A percentile compares a stretch with the other conserved stretches of the same genome.
Conservation (phyloP, 2,329 filamentous ascomycete genomes). For the Gliomastix tumulicola region DNA sequence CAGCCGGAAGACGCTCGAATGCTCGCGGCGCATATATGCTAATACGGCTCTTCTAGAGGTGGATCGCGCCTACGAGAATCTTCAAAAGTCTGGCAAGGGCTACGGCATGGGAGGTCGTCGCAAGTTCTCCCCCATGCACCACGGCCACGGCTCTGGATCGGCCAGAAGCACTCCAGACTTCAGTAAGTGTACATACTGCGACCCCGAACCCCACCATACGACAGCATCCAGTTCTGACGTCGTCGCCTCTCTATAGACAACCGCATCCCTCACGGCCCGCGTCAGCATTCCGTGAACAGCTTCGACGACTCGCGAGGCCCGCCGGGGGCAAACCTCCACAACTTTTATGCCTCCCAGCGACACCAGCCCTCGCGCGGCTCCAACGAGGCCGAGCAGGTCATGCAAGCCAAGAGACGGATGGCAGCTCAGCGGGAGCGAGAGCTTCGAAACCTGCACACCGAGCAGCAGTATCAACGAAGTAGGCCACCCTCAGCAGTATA, state of each 20-base stretch:
- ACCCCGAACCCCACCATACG: too few relatives aligned
- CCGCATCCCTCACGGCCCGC: slow-evolving; percentile 59
- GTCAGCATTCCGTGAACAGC: slow-evolving; percentile 80
- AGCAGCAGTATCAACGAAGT: slow-evolving; percentile 99
- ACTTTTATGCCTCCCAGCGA: slow-evolving; percentile 89
- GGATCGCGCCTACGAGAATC: slow-evolving; percentile 89
- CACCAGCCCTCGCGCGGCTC: slow-evolving; percentile 79
- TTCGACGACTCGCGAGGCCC: slow-evolving; percentile 66
- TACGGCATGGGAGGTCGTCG: slow-evolving; percentile 69
- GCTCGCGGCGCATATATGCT: too few relatives aligned
- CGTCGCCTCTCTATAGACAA: slow-evolving; percentile 48
- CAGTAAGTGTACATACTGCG: slow-evolving; percentile 13
- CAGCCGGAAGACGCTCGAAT: too few relatives aligned
- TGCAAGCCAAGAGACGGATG: slow-evolving; percentile 99
- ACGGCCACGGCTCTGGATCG: slow-evolving; percentile 4
- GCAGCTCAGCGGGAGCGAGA: slow-evolving; percentile 98
- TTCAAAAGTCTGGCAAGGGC: slow-evolving; percentile 94
- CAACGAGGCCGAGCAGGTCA: slow-evolving; percentile 93
- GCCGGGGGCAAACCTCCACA: slow-evolving; percentile 74
- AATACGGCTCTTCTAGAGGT: too few relatives aligned
- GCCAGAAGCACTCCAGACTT: slow-evolving; percentile 11
- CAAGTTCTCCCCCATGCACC: slow-evolving; percentile 53
- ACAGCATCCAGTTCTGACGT: too few relatives aligned
- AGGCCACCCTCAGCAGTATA: slow-evolving; percentile 73
- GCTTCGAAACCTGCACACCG: slow-evolving; percentile 98